A percentile compares a stretch with the other conserved stretches of the same genome.
Evolutionary conservation across 306 rosid genomes (phyloP).

Genomic region (Medicago ruthenica): DNA sequence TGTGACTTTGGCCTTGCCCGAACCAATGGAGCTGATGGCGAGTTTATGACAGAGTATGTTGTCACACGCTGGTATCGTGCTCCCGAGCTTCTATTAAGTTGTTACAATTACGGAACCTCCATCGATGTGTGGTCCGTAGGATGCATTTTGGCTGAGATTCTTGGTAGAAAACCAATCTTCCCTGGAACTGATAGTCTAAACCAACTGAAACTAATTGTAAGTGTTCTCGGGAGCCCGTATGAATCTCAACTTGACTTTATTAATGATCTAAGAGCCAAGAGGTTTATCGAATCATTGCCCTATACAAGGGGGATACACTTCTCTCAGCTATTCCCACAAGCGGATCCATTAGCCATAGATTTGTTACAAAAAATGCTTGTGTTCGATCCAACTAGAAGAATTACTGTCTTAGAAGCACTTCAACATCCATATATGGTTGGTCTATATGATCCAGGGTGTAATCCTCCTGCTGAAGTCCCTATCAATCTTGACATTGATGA

Average conservation of each 20-base stretch:
- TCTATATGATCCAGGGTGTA: slow-evolving; percentile 62
- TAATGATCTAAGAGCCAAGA: slow-evolving; percentile 65
- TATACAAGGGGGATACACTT: slow-evolving; percentile 63
- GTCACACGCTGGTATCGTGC: slow-evolving; percentile 97
- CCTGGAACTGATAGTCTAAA: slow-evolving; percentile 83
- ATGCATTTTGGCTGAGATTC: slow-evolving; percentile 93
- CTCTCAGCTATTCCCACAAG: slow-evolving; percentile 66
- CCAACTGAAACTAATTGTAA: slow-evolving; percentile 75
- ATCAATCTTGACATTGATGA: slow-evolving; percentile 76
- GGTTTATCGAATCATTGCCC: slow-evolving; percentile 66
- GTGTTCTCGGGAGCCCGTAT: slow-evolving; percentile 75
- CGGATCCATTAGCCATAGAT: slow-evolving; percentile 84
- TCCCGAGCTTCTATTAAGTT: slow-evolving; percentile 81
- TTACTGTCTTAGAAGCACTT: slow-evolving; percentile 74
- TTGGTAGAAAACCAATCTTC: slow-evolving; percentile 82
- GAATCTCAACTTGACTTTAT: slow-evolving; percentile 70
- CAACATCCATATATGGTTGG: slow-evolving; percentile 83
- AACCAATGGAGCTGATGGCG: slow-evolving; percentile 64
- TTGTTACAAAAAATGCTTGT: slow-evolving; percentile 81
- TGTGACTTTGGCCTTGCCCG: slow-evolving; percentile 91
- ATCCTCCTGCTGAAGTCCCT: slow-evolving; percentile 66
- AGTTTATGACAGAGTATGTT: slow-evolving; percentile 92
- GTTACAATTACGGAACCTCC: slow-evolving; percentile 86
- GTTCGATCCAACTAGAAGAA: slow-evolving; percentile 86
- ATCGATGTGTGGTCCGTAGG: slow-evolving; percentile 96